Base-by-base conservation (phyloP, 169 alveolate genomes). In the Pseudocohnilembus persalinus region DNA sequence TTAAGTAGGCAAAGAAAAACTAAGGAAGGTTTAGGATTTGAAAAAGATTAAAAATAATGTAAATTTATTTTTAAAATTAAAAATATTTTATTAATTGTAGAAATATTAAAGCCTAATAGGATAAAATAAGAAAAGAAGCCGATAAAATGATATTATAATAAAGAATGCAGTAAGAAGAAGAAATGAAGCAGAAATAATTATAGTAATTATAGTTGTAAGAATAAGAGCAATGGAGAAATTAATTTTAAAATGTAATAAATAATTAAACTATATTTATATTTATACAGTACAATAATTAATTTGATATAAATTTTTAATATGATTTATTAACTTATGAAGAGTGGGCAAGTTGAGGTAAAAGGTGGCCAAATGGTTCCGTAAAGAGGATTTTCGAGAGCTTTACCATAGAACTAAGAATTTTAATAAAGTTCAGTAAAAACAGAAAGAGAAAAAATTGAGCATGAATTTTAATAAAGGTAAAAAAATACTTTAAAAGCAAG, bases 21-120 rank as follows among this genome's bases (percentile, higher is more conserved):
- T 24, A 88, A 83, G 27, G 86, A 81, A 24, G 89, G 88, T 16
- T 34, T 83, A 25, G 88, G 88, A 15, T 83, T 73, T 63, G 73
- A 83, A 73, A 83, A 88, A 73, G 49, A 83, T 25, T 68, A 77
- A 49, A 33, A 25, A 79, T 29, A 29, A 49, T 29, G 64, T 79
- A 28, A 34, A 63, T 34, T 28, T 49, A 79, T 28, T 49, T 79
- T 63, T 34, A 79, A 49, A 49, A 11, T 49, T 4, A 49, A 49
- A 49, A 49, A 49, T 49, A 20, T 11, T 11, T 49, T 49, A 49
- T 4, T 4, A 49, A 11, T 49, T 49, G 4, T 49, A 4, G 20
- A 49, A 49, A 49, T 49, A 20, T 49, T 49, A 49, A 49, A 49
- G 68, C 26, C 20, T 49, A 49, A 49, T 11, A 49, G 4, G 68